These are phyloP conservation scores for Gryganskiella cystojenkinii DNA, from an alignment of 192 early-diverging fungal genomes.

Conservation along the genomic window DNA sequence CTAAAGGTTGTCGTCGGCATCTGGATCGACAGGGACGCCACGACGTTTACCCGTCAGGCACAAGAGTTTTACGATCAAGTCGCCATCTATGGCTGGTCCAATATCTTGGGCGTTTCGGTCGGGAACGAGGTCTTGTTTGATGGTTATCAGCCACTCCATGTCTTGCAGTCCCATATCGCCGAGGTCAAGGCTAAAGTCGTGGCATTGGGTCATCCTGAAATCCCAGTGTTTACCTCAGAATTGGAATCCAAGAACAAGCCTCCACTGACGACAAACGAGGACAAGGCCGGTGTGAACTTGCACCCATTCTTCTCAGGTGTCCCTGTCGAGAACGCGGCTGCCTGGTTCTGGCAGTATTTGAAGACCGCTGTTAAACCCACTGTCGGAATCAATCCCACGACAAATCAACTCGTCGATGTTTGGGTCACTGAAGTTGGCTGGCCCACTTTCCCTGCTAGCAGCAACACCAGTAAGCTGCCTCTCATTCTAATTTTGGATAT, in stretches of 20 bases:
- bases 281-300: conserved; percentile 52
- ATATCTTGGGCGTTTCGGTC: conserved; percentile 55
- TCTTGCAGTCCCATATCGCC: conserved; percentile 21
- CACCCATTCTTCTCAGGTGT: conserved; percentile 59
- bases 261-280: conserved; percentile 32
- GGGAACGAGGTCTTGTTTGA: conserved; percentile 61
- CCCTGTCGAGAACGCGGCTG: conserved; percentile 36
- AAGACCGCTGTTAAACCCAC: conserved; percentile 23
- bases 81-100: conserved; percentile 31
- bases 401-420: conserved; percentile 11
- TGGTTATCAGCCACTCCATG: conserved; percentile 7
- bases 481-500: not conserved
- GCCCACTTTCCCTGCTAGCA: conserved; percentile 48
- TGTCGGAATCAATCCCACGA: conserved; percentile 2
- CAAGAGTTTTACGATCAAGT: conserved; percentile 36
- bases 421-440: conserved; percentile 58
- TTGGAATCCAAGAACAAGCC: conserved; percentile 23
- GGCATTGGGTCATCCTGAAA: conserved; percentile 31
- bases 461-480: conserved; percentile 13
- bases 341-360: conserved; percentile 56
- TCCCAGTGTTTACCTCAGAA: conserved; percentile 55
- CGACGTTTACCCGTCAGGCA: conserved; percentile 51
- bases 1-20: conserved; percentile 52
- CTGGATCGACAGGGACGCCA: conserved; percentile 52
- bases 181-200: conserved; percentile 44